phyloP scores from a whole-genome alignment of 2,329 filamentous ascomycete genomes.

The Penicillium psychrosexuale region DNA sequence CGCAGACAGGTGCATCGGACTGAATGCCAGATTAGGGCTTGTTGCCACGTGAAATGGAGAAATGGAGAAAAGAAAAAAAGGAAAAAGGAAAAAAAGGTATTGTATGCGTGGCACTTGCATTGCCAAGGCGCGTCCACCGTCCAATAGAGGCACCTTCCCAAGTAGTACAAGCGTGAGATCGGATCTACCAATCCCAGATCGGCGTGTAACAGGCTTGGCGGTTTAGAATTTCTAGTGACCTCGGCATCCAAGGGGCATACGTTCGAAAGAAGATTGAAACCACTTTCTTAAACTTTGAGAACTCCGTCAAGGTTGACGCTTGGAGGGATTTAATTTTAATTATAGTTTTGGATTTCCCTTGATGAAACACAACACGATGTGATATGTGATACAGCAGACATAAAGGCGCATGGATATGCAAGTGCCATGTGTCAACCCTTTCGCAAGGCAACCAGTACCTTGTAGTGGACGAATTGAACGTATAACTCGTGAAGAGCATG shows the following conservation, averaged over 20 bases:
- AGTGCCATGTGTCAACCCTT: constrained; percentile 22
- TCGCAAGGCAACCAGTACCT: constrained; percentile 12
- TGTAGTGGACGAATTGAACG: neutral
- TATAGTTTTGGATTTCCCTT: constrained; percentile 1
- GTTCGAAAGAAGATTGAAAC: neutral
- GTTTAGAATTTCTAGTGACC: neutral
- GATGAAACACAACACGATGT: constrained; percentile 3
- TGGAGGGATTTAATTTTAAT: constrained; percentile 5
- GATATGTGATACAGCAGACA: constrained; percentile 13
- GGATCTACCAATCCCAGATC: constrained; percentile 11
- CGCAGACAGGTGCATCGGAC: constrained; percentile 24
- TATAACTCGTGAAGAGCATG: neutral
- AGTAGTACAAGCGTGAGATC: constrained; percentile 7
- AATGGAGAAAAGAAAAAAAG: neutral
- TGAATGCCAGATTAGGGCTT: constrained; percentile 26
- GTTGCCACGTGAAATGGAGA: constrained; percentile 9
- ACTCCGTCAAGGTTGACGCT: neutral
- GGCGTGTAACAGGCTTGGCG: neutral
- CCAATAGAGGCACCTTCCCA: constrained; percentile 14
- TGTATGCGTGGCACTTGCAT: neutral
- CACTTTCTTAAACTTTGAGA: neutral
- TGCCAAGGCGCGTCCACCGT: neutral
- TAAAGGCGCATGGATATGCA: constrained; percentile 13
- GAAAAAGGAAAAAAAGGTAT: neutral
- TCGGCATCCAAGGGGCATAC: neutral